Evolutionary conservation across 2,329 filamentous ascomycete genomes (phyloP).

Genomic region (Laburnicola sp.): DNA sequence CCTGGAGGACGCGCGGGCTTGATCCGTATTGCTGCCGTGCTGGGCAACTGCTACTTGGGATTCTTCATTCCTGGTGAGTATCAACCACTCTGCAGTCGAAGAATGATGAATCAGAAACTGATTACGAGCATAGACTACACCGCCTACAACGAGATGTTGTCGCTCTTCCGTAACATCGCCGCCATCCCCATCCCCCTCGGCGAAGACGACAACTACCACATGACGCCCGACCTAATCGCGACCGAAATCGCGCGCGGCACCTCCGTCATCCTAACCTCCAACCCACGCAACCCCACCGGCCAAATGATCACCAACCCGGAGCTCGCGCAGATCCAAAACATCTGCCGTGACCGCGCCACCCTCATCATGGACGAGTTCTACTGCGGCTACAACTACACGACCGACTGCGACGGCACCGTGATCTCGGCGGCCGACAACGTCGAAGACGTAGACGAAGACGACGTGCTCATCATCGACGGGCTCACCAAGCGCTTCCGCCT

Average conservation of each 20-base stretch:
- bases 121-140: conserved; percentile 71
- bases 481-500: conserved; percentile 96
- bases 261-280: conserved; percentile 85
- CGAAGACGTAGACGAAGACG: conserved; percentile 74
- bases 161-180: conserved; percentile 77
- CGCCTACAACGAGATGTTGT: conserved; percentile 97
- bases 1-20: conserved; percentile 89
- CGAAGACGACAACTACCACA: conserved; percentile 86
- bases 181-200: conserved; percentile 66
- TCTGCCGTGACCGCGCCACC: conserved; percentile 86
- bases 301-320: conserved; percentile 83
- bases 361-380: conserved; percentile 98
- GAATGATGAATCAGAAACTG: conserved; percentile 2
- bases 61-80: conserved; percentile 78
- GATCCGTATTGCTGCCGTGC: conserved; percentile 90
- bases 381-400: conserved; percentile 86
- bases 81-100: neutral
- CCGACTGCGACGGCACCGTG: conserved; percentile 84
- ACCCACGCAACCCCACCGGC: conserved; percentile 92
- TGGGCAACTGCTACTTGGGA: conserved; percentile 88
- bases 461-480: conserved; percentile 92
- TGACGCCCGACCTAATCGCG: conserved; percentile 89
- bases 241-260: conserved; percentile 83
- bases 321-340: conserved; percentile 86
- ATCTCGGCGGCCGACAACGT: conserved; percentile 90